Conservation (phyloP, 2,329 filamentous ascomycete genomes). For the Xylariales sp. region DNA sequence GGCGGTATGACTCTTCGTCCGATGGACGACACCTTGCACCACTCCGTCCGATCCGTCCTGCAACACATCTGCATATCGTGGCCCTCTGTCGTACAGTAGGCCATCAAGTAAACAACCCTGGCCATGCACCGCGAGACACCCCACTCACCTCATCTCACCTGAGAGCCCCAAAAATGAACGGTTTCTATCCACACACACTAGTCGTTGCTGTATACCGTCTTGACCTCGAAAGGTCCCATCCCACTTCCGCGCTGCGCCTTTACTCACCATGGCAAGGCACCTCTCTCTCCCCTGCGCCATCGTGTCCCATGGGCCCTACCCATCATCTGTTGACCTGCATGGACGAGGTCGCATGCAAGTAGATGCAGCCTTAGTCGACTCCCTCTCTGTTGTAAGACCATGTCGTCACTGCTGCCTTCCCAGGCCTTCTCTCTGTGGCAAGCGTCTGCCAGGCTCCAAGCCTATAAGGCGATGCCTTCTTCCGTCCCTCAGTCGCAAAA, state of each 20-base stretch:
- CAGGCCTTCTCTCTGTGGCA: not conserved
- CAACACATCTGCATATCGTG: too few species aligned
- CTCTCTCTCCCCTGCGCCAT: slow-evolving; percentile 9
- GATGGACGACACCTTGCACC: not conserved
- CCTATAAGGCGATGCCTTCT: slow-evolving; percentile 10
- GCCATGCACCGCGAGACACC: not conserved
- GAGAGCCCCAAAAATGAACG: not conserved
- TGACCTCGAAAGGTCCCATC: not conserved
- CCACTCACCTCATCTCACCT: slow-evolving; percentile 1
- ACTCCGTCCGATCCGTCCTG: not conserved
- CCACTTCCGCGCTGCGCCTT: slow-evolving; percentile 5
- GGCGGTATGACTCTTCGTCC: not conserved
- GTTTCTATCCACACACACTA: slow-evolving; percentile 1
- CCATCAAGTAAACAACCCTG: not conserved
- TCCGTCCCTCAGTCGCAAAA: not conserved
- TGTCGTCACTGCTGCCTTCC: slow-evolving; percentile 11
- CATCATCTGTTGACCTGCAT: slow-evolving; percentile 5
- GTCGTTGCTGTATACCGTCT: not conserved
- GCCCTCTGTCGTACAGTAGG: not conserved
- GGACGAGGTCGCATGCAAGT: not conserved
- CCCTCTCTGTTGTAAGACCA: slow-evolving; percentile 6
- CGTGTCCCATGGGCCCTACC: slow-evolving; percentile 2
- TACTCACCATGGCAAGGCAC: slow-evolving; percentile 10
- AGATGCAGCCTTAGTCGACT: slow-evolving; percentile 6
- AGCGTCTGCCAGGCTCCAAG: slow-evolving; percentile 5